Evolutionary conservation across 2,329 filamentous ascomycete species (phyloP), one percentile per base, ranked within the genome.

Genomic region (Fusarium dlaminii): DNA sequence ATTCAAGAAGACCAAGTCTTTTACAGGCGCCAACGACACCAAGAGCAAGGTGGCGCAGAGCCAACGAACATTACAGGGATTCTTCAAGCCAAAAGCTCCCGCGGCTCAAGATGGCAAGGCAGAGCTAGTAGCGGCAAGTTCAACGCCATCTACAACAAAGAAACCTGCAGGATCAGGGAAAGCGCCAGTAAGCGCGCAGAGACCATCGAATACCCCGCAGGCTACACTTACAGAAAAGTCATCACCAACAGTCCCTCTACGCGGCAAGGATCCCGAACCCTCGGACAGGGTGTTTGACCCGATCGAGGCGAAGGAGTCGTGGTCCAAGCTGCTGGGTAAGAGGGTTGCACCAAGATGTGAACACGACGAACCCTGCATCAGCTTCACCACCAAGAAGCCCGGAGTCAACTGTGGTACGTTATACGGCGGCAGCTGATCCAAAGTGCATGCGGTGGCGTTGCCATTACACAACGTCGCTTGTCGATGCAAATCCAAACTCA

Each of bases 321-420:
- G 96, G 96, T 91, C 90, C 9, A 95, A 92, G 80, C 86, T 98
- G 20, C 91, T 98, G 70, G 90, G 91, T 22, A 94, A 92, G 81
- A 91, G 93, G 64, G 84, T 90, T 4, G 87, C 90, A 3, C 96
- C 96, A 3, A 89, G 88, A 65, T 99, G 96, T 80, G 95, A 98
- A 54, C 96, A 99, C 79, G 87, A 90, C 60, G 95, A 98, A 77
- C 93, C 94, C 6, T 98, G 96, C 82, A 93, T 95, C 73, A 94
- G 88, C 73, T 85, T 96, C 58, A 88, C 91, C 24, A 98, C 95
- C 2, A 98, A 96, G 84, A 98, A 98, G 80, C 87, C 94, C 2
- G 96, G 96, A 4, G 85, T 94, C 72, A 99, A 98, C 78, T 92
- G 80, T 83, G 96, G 87, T 89, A 83, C 78, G 86, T 73, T 34